phyloP scores from a whole-genome alignment of 768 basidiomycete genomes.

The Mycena vitilis region DNA sequence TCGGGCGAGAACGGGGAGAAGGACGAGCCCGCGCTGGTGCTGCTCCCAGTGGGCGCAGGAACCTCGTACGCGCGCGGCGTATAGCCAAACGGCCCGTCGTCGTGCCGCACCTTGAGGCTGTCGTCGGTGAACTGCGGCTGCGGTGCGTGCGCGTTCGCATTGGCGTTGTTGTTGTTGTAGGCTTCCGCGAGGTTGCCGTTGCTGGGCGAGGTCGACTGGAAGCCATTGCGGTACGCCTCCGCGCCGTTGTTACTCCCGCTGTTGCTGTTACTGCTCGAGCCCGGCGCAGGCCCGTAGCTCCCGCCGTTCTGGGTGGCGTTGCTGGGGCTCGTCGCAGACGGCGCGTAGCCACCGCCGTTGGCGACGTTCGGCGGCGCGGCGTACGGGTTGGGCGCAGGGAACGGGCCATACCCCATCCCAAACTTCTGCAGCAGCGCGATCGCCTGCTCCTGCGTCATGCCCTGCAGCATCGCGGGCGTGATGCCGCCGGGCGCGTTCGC shows the following conservation, averaged over 20 bases:
- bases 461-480: slow-evolving; percentile 40
- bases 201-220: slow-evolving; percentile 38
- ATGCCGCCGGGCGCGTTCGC: slow-evolving; percentile 29
- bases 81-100: slow-evolving; percentile 30
- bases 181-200: slow-evolving; percentile 20
- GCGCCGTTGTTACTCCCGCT: slow-evolving; percentile 18
- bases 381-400: slow-evolving; percentile 17
- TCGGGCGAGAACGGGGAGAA: slow-evolving; percentile 89
- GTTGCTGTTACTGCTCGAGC: not conserved
- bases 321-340: slow-evolving; percentile 33
- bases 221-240: slow-evolving; percentile 28
- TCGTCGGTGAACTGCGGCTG: slow-evolving; percentile 47
- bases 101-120: slow-evolving; percentile 29
- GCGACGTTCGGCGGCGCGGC: slow-evolving; percentile 17
- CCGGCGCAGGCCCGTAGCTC: not conserved
- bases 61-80: slow-evolving; percentile 30
- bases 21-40: slow-evolving; percentile 16
- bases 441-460: slow-evolving; percentile 72
- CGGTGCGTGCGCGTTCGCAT: slow-evolving; percentile 29
- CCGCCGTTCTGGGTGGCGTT: slow-evolving; percentile 27
- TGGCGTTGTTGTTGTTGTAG: not conserved
- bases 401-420: slow-evolving; percentile 51
- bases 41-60: slow-evolving; percentile 21
- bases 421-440: slow-evolving; percentile 71
- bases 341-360: not conserved